A percentile compares a stretch with the other conserved stretches of the same genome.
Evolutionary conservation across 208 protist genomes (phyloP).

Genomic region (Trypanosoma congolense): DNA sequence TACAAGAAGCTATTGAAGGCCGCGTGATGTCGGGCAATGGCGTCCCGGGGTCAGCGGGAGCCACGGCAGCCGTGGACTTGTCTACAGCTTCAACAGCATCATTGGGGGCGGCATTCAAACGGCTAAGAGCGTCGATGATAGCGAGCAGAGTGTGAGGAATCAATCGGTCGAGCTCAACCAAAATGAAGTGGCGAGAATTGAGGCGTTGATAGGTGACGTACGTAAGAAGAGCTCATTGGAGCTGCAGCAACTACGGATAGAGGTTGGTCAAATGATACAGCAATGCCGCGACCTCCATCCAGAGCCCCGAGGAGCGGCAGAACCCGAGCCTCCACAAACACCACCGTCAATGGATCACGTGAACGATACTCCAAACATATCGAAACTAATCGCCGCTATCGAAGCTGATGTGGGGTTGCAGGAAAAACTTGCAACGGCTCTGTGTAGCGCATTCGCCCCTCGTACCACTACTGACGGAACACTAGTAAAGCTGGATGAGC

Average conservation of each 20-base stretch:
- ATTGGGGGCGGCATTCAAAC: no score
- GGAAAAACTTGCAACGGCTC: neutral
- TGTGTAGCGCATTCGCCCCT: constrained; percentile 3
- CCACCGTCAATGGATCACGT: constrained; percentile 8
- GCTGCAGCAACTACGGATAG: constrained; percentile 5
- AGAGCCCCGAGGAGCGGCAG: neutral
- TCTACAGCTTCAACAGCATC: no score
- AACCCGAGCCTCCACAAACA: neutral
- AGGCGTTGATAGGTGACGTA: constrained; percentile 1
- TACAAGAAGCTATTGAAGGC: neutral
- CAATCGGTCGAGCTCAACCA: constrained; percentile 1
- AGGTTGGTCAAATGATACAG: constrained; percentile 4
- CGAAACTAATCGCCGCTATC: constrained; percentile 5
- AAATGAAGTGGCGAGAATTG: constrained; percentile 9
- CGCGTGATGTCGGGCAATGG: neutral
- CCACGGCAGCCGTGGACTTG: constrained; percentile 1
- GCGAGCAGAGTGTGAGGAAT: neutral
- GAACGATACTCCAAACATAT: neutral
- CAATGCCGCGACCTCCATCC: neutral
- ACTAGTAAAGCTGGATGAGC: neutral
- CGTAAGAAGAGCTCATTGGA: constrained; percentile 8
- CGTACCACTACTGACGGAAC: neutral
- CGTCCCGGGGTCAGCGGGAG: neutral
- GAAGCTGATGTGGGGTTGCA: constrained; percentile 2
- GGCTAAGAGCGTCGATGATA: neutral